Evolutionary conservation across 768 basidiomycete species (phyloP), one percentile per base, ranked within the genome.

Genomic region (Suillus variegatus): DNA sequence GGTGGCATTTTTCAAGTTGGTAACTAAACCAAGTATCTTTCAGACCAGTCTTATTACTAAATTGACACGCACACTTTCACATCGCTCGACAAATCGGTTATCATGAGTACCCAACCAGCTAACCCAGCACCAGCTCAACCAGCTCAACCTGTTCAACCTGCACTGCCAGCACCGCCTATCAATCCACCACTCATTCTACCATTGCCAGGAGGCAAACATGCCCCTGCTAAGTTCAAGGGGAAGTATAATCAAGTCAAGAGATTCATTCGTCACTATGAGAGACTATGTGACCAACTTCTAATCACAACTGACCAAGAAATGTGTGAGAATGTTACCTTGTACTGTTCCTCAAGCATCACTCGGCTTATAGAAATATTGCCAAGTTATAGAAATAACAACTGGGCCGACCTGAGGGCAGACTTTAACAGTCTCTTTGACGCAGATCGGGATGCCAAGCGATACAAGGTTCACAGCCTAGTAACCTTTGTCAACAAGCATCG

Each of bases 341-440:
- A 70, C 49, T 70, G 69, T 35, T 67, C 67, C 0, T 25, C 58
- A 1, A 36, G 61, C 13, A 67, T 66, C 13, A 32, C 58, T 9
- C 51, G 62, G 6, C 36, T 66, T 16, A 68, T 68, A 0, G 25
- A 62, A 18, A 55, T 40, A 8, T 28, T 64, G 12, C 54, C 65
- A 41, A 47, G 52, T 8, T 68, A 46, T 10, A 52, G 32, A 6
- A 60, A 1, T 6, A 1, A 40, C 1, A 10, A 60, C 22, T 70
- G 69, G 69, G 10, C 7, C 0, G 3, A 49, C 2, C 25, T 70
- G 2, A 57, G 64, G 0, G 35, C 38, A 6, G 62, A 70, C 22
- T 66, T 70, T 3, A 46, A 66, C 1, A 55, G 25, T 2, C 35
- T 44, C 12, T 70, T 63, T 38, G 69, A 70, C 60, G 67, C 65